Evolutionary conservation across 176 grass and related monocot species (phyloP).

Genomic region (Oryza rufipogon): DNA sequence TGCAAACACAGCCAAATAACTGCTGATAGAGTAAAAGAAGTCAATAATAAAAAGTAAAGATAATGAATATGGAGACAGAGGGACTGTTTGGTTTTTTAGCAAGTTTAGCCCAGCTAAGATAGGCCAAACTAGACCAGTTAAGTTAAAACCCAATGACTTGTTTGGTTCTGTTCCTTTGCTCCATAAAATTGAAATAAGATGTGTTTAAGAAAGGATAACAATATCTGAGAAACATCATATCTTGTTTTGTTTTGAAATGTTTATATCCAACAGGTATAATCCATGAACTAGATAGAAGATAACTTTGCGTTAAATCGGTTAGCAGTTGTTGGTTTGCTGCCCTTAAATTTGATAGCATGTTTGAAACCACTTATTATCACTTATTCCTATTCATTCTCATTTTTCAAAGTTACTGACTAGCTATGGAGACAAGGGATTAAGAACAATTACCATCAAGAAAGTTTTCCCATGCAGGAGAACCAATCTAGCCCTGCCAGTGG

Average conservation of each 20-base stretch:
- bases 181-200: neutral
- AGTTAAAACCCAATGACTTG: neutral
- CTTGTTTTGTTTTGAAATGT: neutral
- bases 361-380: neutral
- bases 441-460: neutral
- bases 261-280: neutral
- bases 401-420: neutral
- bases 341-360: neutral
- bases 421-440: neutral
- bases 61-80: neutral
- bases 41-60: slow-evolving; percentile 19
- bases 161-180: neutral
- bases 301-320: neutral
- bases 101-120: neutral
- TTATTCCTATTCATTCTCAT: neutral
- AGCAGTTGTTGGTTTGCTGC: neutral
- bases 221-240: neutral
- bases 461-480: neutral
- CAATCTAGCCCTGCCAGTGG: neutral
- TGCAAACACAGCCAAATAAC: slow-evolving; percentile 14
- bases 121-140: neutral
- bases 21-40: slow-evolving; percentile 28
- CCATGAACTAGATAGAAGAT: neutral
- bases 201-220: neutral
- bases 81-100: neutral